Percentiles rank a stretch among this genome's conserved stretches.
phyloP scores from a whole-genome alignment of 768 basidiomycete genomes.

The Tylopilus intermedius region DNA sequence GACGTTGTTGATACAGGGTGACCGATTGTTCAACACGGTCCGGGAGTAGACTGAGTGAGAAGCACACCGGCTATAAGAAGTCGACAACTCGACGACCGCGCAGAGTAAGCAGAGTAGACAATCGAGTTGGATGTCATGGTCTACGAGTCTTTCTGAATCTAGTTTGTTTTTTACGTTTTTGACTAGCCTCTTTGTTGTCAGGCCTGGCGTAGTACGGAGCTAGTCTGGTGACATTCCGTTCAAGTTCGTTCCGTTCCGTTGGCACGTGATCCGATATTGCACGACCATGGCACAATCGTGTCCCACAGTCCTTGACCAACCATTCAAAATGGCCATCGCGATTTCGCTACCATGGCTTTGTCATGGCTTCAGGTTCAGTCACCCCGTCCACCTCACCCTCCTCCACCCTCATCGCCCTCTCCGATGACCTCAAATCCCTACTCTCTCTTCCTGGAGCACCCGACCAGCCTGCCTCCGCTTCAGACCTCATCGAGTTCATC shows the following conservation, averaged over 20 bases:
- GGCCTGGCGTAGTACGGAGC: too few relatives aligned
- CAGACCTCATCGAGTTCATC: slow-evolving; percentile 63
- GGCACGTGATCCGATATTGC: slow-evolving; percentile 31
- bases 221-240: too few relatives aligned
- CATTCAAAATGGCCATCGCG: background rate
- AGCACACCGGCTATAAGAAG: background rate
- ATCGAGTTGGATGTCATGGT: background rate
- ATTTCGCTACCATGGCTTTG: background rate
- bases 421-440: slow-evolving; percentile 29
- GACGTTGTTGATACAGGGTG: slow-evolving; percentile 50
- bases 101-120: background rate
- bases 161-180: too few relatives aligned
- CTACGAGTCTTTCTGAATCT: too few relatives aligned
- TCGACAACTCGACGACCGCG: background rate
- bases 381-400: slow-evolving; percentile 16
- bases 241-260: background rate
- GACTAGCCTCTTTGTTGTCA: too few relatives aligned
- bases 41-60: slow-evolving; percentile 25
- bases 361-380: slow-evolving; percentile 3
- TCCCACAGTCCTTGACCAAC: slow-evolving; percentile 13
- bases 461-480: slow-evolving; percentile 38
- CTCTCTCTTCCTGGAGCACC: slow-evolving; percentile 1
- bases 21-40: slow-evolving; percentile 79
- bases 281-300: slow-evolving; percentile 28
- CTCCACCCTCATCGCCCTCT: slow-evolving; percentile 32